A percentile compares a stretch with the other conserved stretches of the same genome.
These are phyloP conservation scores for Podospora pseudopauciseta DNA, from an alignment of 495 filamentous ascomycete species.

Conservation along the genomic window DNA sequence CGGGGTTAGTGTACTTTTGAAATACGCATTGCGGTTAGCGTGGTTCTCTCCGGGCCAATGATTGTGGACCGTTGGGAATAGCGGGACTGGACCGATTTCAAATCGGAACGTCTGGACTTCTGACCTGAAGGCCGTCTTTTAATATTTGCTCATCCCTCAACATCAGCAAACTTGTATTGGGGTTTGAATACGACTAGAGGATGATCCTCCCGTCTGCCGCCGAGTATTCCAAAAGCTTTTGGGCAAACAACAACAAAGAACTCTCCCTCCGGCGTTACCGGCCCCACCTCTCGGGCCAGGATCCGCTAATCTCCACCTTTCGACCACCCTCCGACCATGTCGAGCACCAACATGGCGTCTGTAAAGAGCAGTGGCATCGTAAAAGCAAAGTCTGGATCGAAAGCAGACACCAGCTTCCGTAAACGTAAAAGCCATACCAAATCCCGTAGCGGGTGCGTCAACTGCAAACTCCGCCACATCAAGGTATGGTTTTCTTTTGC, in stretches of 20 bases:
- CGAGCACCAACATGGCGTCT: neutral
- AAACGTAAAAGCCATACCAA: constrained; percentile 42
- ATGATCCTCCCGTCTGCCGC: too few relatives aligned
- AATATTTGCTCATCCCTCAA: neutral
- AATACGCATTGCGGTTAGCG: constrained; percentile 23
- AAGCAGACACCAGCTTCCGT: neutral
- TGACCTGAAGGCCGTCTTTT: neutral
- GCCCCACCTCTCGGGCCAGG: neutral
- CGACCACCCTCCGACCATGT: neutral
- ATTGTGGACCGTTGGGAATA: neutral
- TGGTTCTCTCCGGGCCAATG: neutral
- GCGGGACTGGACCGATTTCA: neutral
- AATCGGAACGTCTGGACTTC: neutral
- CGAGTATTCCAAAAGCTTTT: neutral
- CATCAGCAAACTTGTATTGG: neutral
- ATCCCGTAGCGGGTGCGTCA: constrained; percentile 42
- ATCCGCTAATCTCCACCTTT: neutral
- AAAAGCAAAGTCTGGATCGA: neutral
- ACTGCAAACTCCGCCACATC: constrained; percentile 47
- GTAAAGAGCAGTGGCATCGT: neutral
- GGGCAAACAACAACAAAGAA: neutral
- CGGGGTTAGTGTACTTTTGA: neutral
- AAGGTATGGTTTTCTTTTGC: constrained; percentile 31
- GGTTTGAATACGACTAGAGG: neutral
- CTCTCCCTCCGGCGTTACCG: neutral